phyloP scores from a whole-genome alignment of 1,284 basidiomycete species.

The Naganishia cerealis region DNA sequence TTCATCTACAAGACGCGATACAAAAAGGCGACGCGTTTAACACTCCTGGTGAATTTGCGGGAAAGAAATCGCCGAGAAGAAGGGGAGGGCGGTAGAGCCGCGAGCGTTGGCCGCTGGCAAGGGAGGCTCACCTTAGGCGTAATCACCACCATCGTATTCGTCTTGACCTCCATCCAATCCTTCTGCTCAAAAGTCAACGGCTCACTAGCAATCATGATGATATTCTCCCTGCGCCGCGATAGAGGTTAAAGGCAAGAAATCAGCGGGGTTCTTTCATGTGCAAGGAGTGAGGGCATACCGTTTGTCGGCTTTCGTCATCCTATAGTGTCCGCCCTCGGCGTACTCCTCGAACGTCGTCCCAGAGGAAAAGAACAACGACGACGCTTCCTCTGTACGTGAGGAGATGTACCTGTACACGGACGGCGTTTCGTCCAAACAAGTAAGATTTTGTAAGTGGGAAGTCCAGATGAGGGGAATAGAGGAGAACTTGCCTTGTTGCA shows the following conservation, averaged over 20 bases:
- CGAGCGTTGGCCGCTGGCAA: background rate
- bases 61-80: background rate
- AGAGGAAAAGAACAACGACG: constrained; percentile 92
- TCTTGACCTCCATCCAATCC: constrained; percentile 82
- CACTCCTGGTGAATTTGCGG: background rate
- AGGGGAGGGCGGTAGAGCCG: background rate
- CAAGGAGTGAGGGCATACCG: constrained; percentile 62
- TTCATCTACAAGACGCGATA: constrained; percentile 62
- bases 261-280: constrained; percentile 36
- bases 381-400: constrained; percentile 84
- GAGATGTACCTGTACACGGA: constrained; percentile 68
- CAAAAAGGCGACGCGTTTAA: background rate
- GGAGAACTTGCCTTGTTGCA: constrained; percentile 65
- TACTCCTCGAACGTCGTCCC: constrained; percentile 93
- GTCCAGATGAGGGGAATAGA: background rate
- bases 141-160: constrained; percentile 87
- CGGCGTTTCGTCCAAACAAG: background rate
- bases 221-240: constrained; percentile 55
- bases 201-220: constrained; percentile 90
- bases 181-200: constrained; percentile 81
- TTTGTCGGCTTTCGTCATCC: constrained; percentile 95
- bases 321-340: constrained; percentile 78
- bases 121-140: constrained; percentile 70
- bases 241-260: no score
- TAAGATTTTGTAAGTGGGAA: background rate